A percentile compares a stretch with the other conserved stretches of the same genome.
phyloP scores from a whole-genome alignment of 1,139 yeast genomes.

The Tardiomyces blankii region DNA sequence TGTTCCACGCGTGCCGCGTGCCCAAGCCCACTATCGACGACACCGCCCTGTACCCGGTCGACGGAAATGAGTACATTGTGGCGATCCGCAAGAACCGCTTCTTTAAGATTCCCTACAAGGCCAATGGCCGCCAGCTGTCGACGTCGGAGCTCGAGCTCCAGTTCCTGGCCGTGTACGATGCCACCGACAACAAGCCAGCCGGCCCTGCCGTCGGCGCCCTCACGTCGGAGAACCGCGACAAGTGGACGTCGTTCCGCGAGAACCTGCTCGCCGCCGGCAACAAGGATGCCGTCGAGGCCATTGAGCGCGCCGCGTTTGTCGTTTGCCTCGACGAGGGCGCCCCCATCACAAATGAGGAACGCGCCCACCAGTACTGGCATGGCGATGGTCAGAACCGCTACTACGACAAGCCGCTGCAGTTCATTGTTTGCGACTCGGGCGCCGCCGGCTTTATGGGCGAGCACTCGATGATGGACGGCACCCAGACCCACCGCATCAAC shows the following conservation, averaged over 20 bases:
- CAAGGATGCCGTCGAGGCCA: constrained; percentile 48
- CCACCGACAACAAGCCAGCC: constrained; percentile 33
- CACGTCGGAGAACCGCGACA: constrained; percentile 80
- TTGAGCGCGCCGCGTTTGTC: constrained; percentile 71
- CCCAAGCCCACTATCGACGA: constrained; percentile 43
- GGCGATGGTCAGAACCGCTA: constrained; percentile 87
- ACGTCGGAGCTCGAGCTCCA: constrained; percentile 57
- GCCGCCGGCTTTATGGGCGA: constrained; percentile 91
- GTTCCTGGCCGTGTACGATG: constrained; percentile 40
- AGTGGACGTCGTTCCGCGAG: constrained; percentile 55
- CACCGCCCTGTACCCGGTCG: constrained; percentile 29
- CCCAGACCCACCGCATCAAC: constrained; percentile 85
- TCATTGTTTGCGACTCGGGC: constrained; percentile 73
- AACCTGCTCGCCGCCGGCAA: constrained; percentile 49
- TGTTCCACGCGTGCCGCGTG: constrained; percentile 84
- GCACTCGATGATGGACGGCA: constrained; percentile 97
- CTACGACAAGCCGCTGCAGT: constrained; percentile 87
- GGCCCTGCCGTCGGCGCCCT: constrained; percentile 62
- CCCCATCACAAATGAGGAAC: constrained; percentile 77
- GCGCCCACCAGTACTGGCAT: constrained; percentile 86
- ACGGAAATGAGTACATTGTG: constrained; percentile 57
- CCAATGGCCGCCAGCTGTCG: constrained; percentile 43
- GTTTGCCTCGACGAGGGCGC: constrained; percentile 63
- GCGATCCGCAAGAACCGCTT: constrained; percentile 71
- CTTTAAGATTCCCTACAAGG: constrained; percentile 58